A percentile compares a stretch with the other conserved stretches of the same genome.
phyloP scores from a whole-genome alignment of 768 basidiomycete genomes.

The Strobilomyces confusus region DNA sequence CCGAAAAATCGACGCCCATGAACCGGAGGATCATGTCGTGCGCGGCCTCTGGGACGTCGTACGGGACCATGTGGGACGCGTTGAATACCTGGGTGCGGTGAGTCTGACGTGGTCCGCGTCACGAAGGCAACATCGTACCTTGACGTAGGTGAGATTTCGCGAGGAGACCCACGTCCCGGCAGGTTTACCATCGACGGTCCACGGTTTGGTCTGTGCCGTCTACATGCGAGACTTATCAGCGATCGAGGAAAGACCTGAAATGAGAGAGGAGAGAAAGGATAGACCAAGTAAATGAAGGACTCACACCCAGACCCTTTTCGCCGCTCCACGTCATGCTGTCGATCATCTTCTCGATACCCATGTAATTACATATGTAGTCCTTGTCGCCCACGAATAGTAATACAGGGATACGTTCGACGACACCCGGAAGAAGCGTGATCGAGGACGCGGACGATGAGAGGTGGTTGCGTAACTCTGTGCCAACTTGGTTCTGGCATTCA shows the following conservation, averaged over 20 bases:
- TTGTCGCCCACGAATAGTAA: conserved; percentile 93
- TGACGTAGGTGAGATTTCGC: conserved; percentile 89
- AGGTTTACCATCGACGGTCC: conserved; percentile 67
- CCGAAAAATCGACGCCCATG: conserved; percentile 86
- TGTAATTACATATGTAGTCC: conserved; percentile 94
- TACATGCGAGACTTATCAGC: conserved; percentile 21
- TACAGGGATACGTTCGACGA: conserved; percentile 80
- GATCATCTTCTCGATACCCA: conserved; percentile 86
- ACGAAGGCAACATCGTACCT: conserved; percentile 41
- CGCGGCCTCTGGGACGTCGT: conserved; percentile 79
- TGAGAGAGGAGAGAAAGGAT: background rate
- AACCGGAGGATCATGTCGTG: conserved; percentile 99
- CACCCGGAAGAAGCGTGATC: conserved; percentile 68
- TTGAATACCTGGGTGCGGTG: conserved; percentile 63
- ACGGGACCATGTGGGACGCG: conserved; percentile 94
- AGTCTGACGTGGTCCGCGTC: no score
- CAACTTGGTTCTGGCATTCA: conserved; percentile 76
- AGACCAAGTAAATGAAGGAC: conserved; percentile 23
- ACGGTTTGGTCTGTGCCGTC: conserved; percentile 67
- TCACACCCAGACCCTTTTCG: conserved; percentile 74
- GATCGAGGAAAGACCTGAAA: background rate
- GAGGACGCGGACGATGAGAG: conserved; percentile 68
- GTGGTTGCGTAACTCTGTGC: conserved; percentile 51
- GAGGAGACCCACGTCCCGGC: conserved; percentile 92
- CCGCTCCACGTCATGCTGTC: conserved; percentile 85